These are phyloP conservation scores for Tulasnella sp. DNA, from an alignment of 768 basidiomycete genomes.

Conservation along the genomic window DNA sequence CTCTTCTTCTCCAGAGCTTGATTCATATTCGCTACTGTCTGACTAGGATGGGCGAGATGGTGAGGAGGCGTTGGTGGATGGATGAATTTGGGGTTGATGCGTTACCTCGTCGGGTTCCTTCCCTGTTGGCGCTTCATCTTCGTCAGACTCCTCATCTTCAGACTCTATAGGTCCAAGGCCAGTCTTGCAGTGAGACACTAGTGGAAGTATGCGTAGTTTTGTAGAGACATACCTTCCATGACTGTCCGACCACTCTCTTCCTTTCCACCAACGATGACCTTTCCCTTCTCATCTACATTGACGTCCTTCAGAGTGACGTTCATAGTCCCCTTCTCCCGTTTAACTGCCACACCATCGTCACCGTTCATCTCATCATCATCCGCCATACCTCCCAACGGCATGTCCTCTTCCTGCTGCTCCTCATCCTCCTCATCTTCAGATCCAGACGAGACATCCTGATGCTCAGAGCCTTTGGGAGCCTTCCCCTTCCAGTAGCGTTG, in stretches of 20 bases:
- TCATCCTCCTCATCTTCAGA: constrained; percentile 38
- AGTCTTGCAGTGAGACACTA: neutral
- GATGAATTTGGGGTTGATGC: constrained; percentile 20
- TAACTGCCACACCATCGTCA: constrained; percentile 32
- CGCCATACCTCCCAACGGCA: constrained; percentile 40
- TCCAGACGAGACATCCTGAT: constrained; percentile 54
- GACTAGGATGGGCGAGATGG: constrained; percentile 6
- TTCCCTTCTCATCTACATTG: constrained; percentile 67
- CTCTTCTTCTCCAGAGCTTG: constrained; percentile 65
- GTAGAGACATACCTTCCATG: constrained; percentile 42
- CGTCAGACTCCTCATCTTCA: constrained; percentile 36
- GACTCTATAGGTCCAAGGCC: constrained; percentile 27
- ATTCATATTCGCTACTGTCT: constrained; percentile 75
- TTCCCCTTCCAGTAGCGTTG: constrained; percentile 88
- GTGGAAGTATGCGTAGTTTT: too few relatives aligned
- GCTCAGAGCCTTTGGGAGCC: constrained; percentile 57
- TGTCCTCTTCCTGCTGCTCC: constrained; percentile 43
- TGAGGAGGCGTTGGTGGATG: neutral
- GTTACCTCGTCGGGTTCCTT: constrained; percentile 36
- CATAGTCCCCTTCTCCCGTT: constrained; percentile 37
- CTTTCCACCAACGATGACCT: constrained; percentile 67
- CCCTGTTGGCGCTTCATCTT: constrained; percentile 26
- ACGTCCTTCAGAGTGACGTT: constrained; percentile 71
- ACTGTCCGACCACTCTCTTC: constrained; percentile 70
- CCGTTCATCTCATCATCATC: constrained; percentile 36